Conservation (phyloP, 2,329 filamentous ascomycete species). For the Colletotrichum lini region DNA sequence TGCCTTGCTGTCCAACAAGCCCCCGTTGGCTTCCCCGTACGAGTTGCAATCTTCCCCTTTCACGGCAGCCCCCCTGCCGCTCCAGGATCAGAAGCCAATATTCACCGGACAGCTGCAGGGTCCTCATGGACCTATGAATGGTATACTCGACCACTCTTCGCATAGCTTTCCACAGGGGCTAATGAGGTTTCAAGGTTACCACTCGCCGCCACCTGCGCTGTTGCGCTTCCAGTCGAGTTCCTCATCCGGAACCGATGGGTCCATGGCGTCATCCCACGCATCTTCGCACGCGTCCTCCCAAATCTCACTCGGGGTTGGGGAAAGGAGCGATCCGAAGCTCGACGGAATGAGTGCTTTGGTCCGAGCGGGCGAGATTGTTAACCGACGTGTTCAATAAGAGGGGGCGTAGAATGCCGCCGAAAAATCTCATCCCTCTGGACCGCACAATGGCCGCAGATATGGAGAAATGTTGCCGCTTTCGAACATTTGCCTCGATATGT, state of each 20-base stretch:
- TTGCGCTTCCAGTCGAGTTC: conserved; percentile 39
- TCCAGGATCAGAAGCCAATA: conserved; percentile 37
- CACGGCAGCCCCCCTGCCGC: conserved; percentile 36
- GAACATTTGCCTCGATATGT: conserved; percentile 1
- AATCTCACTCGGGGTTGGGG: conserved; percentile 40
- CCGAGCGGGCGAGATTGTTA: conserved; percentile 72
- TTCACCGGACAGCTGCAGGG: conserved; percentile 9
- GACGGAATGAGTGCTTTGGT: conserved; percentile 74
- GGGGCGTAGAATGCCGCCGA: conserved; percentile 3
- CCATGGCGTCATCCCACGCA: conserved; percentile 38
- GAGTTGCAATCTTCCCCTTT: conserved; percentile 34
- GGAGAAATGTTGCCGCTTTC: not conserved
- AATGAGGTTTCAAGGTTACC: conserved; percentile 39
- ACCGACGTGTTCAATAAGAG: conserved; percentile 51
- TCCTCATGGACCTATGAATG: conserved; percentile 17
- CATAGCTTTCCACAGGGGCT: conserved; percentile 27
- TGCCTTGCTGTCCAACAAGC: conserved; percentile 63
- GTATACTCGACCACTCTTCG: conserved; percentile 21
- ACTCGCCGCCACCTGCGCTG: conserved; percentile 34
- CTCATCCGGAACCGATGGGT: conserved; percentile 37
- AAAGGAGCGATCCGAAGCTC: conserved; percentile 48
- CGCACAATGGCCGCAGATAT: not conserved
- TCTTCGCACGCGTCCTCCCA: conserved; percentile 33
- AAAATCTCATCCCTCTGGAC: not conserved
- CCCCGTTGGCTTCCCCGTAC: conserved; percentile 44